Conservation (phyloP, 2,329 filamentous ascomycete genomes). For the Fusarium palustre region DNA sequence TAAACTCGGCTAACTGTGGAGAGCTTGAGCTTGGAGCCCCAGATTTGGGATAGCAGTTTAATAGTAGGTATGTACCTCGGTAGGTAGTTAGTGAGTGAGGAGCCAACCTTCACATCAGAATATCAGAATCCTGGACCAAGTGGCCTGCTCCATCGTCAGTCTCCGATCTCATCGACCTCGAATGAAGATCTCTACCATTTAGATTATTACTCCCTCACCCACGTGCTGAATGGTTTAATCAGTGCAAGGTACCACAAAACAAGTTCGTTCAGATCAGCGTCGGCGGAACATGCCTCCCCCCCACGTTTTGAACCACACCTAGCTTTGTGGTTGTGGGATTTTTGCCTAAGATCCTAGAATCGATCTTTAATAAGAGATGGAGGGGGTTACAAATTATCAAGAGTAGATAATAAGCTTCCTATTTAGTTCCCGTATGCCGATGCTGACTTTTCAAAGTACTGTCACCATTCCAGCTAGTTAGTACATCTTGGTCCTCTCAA, state of each 20-base stretch:
- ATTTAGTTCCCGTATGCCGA: constrained; percentile 24
- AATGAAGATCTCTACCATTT: neutral
- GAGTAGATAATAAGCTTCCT: constrained; percentile 24
- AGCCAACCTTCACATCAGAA: neutral
- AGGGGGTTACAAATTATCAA: constrained; percentile 22
- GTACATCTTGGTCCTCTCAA: neutral
- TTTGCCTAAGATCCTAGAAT: constrained; percentile 14
- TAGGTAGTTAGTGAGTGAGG: neutral
- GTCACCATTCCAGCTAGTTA: constrained; percentile 7
- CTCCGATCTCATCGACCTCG: neutral
- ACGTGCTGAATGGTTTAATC: constrained; percentile 23
- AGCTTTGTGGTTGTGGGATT: constrained; percentile 20
- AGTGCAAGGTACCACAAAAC: constrained; percentile 26
- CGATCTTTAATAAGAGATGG: constrained; percentile 20
- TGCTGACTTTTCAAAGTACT: constrained; percentile 13
- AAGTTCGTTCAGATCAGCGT: constrained; percentile 2
- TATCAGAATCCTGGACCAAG: neutral
- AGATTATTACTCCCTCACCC: constrained; percentile 9
- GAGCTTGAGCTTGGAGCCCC: constrained; percentile 30
- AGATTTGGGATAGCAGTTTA: neutral
- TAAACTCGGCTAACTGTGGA: constrained; percentile 38
- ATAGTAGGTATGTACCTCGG: too few species aligned
- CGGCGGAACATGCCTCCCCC: constrained; percentile 24
- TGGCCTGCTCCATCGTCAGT: neutral
- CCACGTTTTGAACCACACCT: constrained; percentile 35